phyloP scores from a whole-genome alignment of 371 early-diverging fungal species.

The Basidiobolus meristosporus region DNA sequence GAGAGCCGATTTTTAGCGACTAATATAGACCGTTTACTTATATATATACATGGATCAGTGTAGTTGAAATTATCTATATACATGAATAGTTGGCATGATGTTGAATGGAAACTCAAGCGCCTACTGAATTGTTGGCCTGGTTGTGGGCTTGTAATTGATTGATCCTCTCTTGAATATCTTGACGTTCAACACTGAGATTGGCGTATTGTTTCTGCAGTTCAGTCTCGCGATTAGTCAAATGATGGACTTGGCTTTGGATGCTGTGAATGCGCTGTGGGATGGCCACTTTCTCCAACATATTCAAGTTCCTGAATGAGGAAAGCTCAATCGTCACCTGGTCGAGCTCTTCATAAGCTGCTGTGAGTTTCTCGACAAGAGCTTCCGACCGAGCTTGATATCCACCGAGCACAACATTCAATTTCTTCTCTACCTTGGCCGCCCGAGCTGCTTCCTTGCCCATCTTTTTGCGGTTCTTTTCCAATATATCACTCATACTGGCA shows the following conservation, averaged over 20 bases:
- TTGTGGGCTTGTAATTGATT: slow-evolving; percentile 6
- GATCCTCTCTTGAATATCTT: slow-evolving; percentile 11
- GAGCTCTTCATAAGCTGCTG: slow-evolving; percentile 32
- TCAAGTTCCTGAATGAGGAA: slow-evolving; percentile 30
- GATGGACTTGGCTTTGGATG: slow-evolving; percentile 37
- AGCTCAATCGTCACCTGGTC: slow-evolving; percentile 41
- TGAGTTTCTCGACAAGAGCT: slow-evolving; percentile 30
- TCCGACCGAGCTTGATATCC: slow-evolving; percentile 54
- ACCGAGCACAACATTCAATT: slow-evolving; percentile 54
- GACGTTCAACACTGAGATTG: slow-evolving; percentile 25
- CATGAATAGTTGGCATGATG: too few species aligned
- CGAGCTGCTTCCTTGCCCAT: slow-evolving; percentile 60
- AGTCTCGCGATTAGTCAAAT: slow-evolving; percentile 33
- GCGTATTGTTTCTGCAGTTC: slow-evolving; percentile 55
- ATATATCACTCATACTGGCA: background rate
- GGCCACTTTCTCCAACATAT: slow-evolving; percentile 29
- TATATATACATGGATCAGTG: too few species aligned
- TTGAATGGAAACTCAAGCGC: too few species aligned
- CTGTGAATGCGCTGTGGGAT: slow-evolving; percentile 45
- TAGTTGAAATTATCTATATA: too few species aligned
- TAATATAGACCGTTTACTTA: too few species aligned
- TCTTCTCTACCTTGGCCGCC: slow-evolving; percentile 75
- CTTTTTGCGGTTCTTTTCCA: slow-evolving; percentile 30
- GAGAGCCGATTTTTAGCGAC: too few species aligned
- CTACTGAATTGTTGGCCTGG: slow-evolving; percentile 5